Evolutionary conservation across 371 early-diverging fungal species (phyloP).

Genomic region (Mucor irregularis): DNA sequence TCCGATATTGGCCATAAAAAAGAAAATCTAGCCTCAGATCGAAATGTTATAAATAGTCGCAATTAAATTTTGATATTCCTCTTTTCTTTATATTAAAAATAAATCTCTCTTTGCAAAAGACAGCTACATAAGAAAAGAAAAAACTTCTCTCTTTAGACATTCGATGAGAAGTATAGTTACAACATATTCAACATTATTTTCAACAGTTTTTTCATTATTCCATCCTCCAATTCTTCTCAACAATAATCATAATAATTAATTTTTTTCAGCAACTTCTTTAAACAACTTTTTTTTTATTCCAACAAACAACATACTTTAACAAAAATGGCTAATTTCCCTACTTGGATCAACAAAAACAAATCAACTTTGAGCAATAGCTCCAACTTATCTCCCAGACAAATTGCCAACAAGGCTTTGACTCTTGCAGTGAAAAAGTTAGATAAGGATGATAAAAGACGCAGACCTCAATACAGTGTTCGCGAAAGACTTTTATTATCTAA

Average conservation of each 20-base stretch:
- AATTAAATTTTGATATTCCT: neutral
- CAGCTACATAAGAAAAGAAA: neutral
- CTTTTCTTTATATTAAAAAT: neutral
- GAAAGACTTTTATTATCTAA: slow-evolving; percentile 39
- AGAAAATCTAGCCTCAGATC: slow-evolving; percentile 5
- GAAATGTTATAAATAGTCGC: neutral
- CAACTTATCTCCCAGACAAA: slow-evolving; percentile 40
- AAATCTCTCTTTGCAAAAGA: neutral
- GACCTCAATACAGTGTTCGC: slow-evolving; percentile 39
- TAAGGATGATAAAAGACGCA: slow-evolving; percentile 33
- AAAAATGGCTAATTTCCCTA: slow-evolving; percentile 22
- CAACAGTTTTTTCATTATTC: slow-evolving; percentile 27
- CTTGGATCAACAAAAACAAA: slow-evolving; percentile 27
- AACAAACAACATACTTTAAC: too few relatives aligned
- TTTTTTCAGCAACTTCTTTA: too few relatives aligned
- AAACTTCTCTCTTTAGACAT: slow-evolving; percentile 19
- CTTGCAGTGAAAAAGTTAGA: slow-evolving; percentile 42
- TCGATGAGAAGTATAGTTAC: slow-evolving; percentile 28
- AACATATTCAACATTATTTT: slow-evolving; percentile 23
- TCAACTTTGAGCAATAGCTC: slow-evolving; percentile 7
- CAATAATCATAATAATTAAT: neutral
- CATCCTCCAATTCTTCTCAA: neutral
- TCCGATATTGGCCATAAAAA: slow-evolving; percentile 11
- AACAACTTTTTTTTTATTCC: too few relatives aligned
- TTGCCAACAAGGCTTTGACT: slow-evolving; percentile 37